Evolutionary conservation across 306 rosid genomes (phyloP).

Genomic region (Glycyrrhiza uralensis): DNA sequence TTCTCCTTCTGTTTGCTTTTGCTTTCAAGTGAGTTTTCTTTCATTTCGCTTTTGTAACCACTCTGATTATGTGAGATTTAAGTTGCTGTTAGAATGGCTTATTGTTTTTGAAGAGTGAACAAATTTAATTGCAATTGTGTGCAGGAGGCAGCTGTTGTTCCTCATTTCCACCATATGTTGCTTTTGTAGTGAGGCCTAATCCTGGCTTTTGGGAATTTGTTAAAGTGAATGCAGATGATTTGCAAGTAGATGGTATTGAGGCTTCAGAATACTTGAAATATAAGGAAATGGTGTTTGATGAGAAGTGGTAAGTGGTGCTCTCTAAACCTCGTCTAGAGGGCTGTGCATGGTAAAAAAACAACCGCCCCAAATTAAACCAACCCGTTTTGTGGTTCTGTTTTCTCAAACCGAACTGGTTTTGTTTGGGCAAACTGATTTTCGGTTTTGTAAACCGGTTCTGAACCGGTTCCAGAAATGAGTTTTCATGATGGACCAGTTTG

Average conservation of each 20-base stretch:
- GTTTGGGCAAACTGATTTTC: too few relatives aligned
- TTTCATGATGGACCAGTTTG: too few relatives aligned
- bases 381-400: too few relatives aligned
- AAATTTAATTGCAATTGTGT: constrained; percentile 13
- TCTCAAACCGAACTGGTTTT: too few relatives aligned
- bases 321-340: too few relatives aligned
- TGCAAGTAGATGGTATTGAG: constrained; percentile 62
- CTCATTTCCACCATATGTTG: constrained; percentile 92
- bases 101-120: not conserved
- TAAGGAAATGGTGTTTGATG: constrained; percentile 56
- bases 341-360: too few relatives aligned
- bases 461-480: too few relatives aligned
- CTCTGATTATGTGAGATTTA: constrained; percentile 13
- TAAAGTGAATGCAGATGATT: constrained; percentile 66
- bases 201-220: constrained; percentile 95
- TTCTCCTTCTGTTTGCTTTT: constrained; percentile 95
- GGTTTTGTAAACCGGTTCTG: too few relatives aligned
- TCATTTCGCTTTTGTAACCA: constrained; percentile 16
- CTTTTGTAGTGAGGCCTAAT: constrained; percentile 78
- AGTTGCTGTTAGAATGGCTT: not conserved
- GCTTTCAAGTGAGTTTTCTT: constrained; percentile 72
- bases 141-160: constrained; percentile 73
- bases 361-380: too few relatives aligned
- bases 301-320: constrained; percentile 21
- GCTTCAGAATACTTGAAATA: constrained; percentile 61